These are phyloP conservation scores for Simmondsia chinensis DNA, from an alignment of 148 eudicot species.

Conservation along the genomic window DNA sequence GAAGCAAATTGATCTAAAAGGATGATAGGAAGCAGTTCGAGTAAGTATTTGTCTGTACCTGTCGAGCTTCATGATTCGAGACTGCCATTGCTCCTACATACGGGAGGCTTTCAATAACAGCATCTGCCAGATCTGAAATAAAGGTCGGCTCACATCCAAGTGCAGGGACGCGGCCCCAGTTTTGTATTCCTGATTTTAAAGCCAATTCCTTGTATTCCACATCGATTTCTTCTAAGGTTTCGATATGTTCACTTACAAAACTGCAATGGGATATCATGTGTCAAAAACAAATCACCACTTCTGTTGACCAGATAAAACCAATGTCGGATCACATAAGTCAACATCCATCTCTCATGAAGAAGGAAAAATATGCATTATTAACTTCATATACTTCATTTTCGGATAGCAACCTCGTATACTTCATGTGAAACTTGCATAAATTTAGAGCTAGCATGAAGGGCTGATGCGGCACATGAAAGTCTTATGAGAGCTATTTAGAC, in stretches of 20 bases:
- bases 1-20: background rate
- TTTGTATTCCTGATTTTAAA: slow-evolving; percentile 71
- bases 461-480: too few relatives aligned
- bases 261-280: slow-evolving; percentile 32
- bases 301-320: too few relatives aligned
- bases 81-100: slow-evolving; percentile 99
- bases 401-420: too few relatives aligned
- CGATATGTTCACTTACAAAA: slow-evolving; percentile 97
- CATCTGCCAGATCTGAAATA: slow-evolving; percentile 90
- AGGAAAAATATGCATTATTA: too few relatives aligned
- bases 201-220: slow-evolving; percentile 96
- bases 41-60: slow-evolving; percentile 28
- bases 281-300: too few relatives aligned
- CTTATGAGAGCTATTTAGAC: too few relatives aligned
- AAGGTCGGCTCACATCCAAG: slow-evolving; percentile 84
- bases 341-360: background rate
- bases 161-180: slow-evolving; percentile 98
- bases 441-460: too few relatives aligned
- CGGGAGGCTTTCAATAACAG: slow-evolving; percentile 98
- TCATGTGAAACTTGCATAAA: too few relatives aligned
- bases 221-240: slow-evolving; percentile 94
- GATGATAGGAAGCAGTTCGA: background rate
- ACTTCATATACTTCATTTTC: too few relatives aligned
- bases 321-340: too few relatives aligned
- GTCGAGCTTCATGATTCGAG: slow-evolving; percentile 94